Base-by-base conservation (phyloP, 345 rosid species). In the Murraya koenigii region DNA sequence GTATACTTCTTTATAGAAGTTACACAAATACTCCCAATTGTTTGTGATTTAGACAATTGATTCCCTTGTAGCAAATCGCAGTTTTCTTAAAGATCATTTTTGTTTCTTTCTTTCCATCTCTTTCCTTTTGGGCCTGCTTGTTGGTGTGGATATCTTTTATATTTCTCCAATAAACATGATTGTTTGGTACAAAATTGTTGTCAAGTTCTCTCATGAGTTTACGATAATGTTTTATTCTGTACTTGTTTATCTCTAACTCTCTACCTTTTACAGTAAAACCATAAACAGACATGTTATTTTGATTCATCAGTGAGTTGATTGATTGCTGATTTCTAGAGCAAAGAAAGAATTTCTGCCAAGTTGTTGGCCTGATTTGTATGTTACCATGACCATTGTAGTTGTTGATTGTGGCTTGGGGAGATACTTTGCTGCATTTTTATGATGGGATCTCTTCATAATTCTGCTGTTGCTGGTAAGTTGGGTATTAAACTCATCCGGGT, bases 1-100 rank as follows among this genome's bases (percentile, higher is more conserved):
- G 76, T 75, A 81, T 77, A 69, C 84, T 78, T 85, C 59, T 66
- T 61, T 55, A 39, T 19, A 54, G 58, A 61, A 81, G 82, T 78
- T 66, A 26, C 55, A 74, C 64, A 72, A 70, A 74, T 66, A 71
- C 77, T 70, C 65, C 66, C 63, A 77, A 78, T 83, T 83, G 79
- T 77, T 83, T 66, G 60, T 79, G 66, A 39, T 76, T 22, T 41
- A 36, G 60, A 73, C 78, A 64, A 28, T 69, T 35, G 55, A 35
- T 65, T 13, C 44, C 54, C 25, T 39, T 80, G 75, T 71, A 82
- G 68, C 73, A 74, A 77, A 41, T 63, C 32, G 59, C 71, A 67
- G 66, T 59, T 49, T 75, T 67, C 66, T 62, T 54, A 59, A 75
- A 71, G 60, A 74, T 79, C 69, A 47, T 32, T 77, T 78, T 71